These are phyloP conservation scores for Gnetum montanum DNA, from an alignment of 75 land plant species.

Conservation along the genomic window DNA sequence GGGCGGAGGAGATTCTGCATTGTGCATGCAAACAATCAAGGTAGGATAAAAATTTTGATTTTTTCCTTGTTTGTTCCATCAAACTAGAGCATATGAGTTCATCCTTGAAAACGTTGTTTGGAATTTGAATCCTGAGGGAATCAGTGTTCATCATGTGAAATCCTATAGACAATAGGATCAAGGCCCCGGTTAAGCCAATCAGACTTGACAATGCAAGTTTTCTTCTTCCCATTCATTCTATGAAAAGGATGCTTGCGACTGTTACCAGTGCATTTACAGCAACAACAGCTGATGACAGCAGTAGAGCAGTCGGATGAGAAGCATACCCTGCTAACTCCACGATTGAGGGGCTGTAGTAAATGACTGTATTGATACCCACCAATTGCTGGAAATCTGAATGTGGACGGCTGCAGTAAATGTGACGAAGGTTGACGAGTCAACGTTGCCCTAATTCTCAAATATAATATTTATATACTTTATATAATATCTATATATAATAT, in stretches of 20 bases:
- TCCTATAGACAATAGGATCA: constrained; percentile 35
- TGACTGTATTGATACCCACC: constrained; percentile 42
- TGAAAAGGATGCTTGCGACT: constrained; percentile 23
- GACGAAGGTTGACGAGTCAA: too few relatives aligned
- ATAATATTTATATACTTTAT: too few relatives aligned
- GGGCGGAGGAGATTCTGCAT: constrained; percentile 53
- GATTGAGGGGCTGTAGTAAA: constrained; percentile 48
- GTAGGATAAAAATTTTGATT: constrained; percentile 27
- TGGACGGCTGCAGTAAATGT: too few relatives aligned
- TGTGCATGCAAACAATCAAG: constrained; percentile 43
- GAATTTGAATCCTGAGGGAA: constrained; percentile 24
- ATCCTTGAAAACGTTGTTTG: not conserved
- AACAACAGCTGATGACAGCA: constrained; percentile 29
- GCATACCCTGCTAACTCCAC: constrained; percentile 47
- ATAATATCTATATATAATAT: too few relatives aligned
- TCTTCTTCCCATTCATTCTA: constrained; percentile 53
- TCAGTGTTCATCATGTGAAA: constrained; percentile 37
- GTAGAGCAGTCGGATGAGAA: constrained; percentile 27
- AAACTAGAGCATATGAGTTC: constrained; percentile 26
- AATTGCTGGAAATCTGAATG: constrained; percentile 46
- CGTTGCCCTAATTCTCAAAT: too few relatives aligned
- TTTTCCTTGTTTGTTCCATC: constrained; percentile 3
- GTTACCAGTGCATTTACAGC: constrained; percentile 38
- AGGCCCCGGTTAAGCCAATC: constrained; percentile 44
- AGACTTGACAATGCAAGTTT: constrained; percentile 53